These are phyloP conservation scores for Piromyces sp. DNA, from an alignment of 192 early-diverging fungal species.

Conservation along the genomic window DNA sequence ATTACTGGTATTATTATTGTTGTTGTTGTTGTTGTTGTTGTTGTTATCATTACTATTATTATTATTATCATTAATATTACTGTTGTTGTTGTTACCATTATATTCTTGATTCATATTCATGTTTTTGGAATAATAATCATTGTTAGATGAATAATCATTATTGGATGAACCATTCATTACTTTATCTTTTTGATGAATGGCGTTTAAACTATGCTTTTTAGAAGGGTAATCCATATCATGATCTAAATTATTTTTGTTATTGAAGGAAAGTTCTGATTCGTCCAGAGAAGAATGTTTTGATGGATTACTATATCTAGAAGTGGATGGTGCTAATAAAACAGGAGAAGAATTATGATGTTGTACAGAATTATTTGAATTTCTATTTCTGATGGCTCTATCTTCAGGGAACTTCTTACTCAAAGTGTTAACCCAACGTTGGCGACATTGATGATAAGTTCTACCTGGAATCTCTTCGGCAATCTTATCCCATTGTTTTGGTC, in stretches of 20 bases:
- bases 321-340: neutral
- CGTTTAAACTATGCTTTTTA: neutral
- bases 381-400: neutral
- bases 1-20: neutral
- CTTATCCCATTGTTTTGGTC: slow-evolving; percentile 18
- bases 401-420: neutral
- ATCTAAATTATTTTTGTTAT: neutral
- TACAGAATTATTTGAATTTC: neutral
- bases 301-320: neutral
- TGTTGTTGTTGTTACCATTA: neutral
- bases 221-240: neutral
- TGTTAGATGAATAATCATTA: neutral
- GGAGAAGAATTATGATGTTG: neutral
- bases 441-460: slow-evolving; percentile 20
- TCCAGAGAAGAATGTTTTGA: neutral
- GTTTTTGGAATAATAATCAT: neutral
- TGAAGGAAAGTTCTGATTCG: neutral
- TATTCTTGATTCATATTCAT: neutral
- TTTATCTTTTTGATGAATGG: neutral
- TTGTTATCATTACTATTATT: neutral
- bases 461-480: slow-evolving; percentile 14
- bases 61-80: neutral
- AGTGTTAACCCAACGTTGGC: slow-evolving; percentile 17
- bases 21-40: neutral
- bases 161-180: neutral